These are phyloP conservation scores for Endoconidiophora polonica DNA, from an alignment of 2,329 filamentous ascomycete species.

Conservation along the genomic window DNA sequence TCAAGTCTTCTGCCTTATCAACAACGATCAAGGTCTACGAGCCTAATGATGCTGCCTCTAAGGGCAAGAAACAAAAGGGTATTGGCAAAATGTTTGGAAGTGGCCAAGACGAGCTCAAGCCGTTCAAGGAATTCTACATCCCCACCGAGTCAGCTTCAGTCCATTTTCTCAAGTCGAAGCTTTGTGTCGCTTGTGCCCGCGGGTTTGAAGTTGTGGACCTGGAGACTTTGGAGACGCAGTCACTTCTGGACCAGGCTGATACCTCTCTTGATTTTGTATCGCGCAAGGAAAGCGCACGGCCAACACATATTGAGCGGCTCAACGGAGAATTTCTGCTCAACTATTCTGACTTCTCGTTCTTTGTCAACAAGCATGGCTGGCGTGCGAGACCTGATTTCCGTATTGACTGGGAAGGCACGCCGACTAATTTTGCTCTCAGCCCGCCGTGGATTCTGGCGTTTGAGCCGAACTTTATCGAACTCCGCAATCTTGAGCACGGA, in stretches of 20 bases:
- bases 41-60: constrained; percentile 84
- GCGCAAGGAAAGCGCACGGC: constrained; percentile 79
- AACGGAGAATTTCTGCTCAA: constrained; percentile 95
- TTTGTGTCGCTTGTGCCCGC: constrained; percentile 87
- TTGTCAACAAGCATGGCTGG: constrained; percentile 97
- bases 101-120: constrained; percentile 85
- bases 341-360: constrained; percentile 98
- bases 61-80: constrained; percentile 89
- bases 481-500: constrained; percentile 85
- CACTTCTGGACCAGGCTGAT: constrained; percentile 88
- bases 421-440: constrained; percentile 81
- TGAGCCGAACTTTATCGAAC: constrained; percentile 93
- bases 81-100: constrained; percentile 89
- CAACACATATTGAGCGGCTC: constrained; percentile 92
- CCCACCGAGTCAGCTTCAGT: constrained; percentile 96
- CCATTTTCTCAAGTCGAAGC: constrained; percentile 89
- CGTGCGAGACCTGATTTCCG: constrained; percentile 89
- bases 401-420: constrained; percentile 92
- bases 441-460: constrained; percentile 96
- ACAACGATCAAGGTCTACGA: constrained; percentile 99
- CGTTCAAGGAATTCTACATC: constrained; percentile 98
- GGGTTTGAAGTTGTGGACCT: constrained; percentile 95
- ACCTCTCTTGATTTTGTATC: constrained; percentile 96
- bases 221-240: constrained; percentile 95
- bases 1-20: constrained; percentile 83